Evolutionary conservation across 768 basidiomycete species (phyloP), one percentile per base, ranked within the genome.

Genomic region (Cubamyces sp.): DNA sequence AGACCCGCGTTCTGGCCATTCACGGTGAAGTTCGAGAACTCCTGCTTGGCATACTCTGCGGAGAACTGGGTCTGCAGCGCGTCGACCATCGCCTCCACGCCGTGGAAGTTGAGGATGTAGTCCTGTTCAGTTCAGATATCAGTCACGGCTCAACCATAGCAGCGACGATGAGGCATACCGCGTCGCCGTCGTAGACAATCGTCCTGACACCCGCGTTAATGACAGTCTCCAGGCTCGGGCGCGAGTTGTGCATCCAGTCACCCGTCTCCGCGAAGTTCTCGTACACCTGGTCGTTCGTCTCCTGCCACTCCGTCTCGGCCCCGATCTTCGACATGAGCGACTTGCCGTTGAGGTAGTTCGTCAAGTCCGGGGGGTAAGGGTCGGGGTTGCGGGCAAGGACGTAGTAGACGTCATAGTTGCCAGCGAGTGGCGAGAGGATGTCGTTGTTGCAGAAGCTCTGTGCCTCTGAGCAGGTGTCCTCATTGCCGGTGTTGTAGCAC

Each of bases 401-500:
- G 66, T 82, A 81, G 71, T 84, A 86, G 11, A 82, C 82, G 69
- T 87, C 84, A 62, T 74, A 86, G 66, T 80, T 74, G 39, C 86
- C 86, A 15, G 78, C 79, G 45, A 87, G 76, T 26, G 83, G 82
- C 0, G 75, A 78, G 6, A 87, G 74, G 57, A 89, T 80, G 47
- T 81, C 71, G 66, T 75, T 78, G 71, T 87, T 86, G 75, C 87
- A 89, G 75, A 72, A 84, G 49, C 67, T 75, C 68, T 87, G 86
- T 5, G 87, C 87, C 2, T 66, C 63, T 0, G 86, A 83, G 70
- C 87, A 89, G 5, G 81, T 80, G 0, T 75, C 70, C 61, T 84
- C 77, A 18, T 75, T 75, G 30, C 61, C 65, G n/a, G 81, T 75
- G 58, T 77, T 77, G 69, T 87, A 77, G 70, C 87, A 87, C 1